These are phyloP conservation scores for Bruguiera parviflora DNA, from an alignment of 345 rosid genomes.

Conservation along the genomic window DNA sequence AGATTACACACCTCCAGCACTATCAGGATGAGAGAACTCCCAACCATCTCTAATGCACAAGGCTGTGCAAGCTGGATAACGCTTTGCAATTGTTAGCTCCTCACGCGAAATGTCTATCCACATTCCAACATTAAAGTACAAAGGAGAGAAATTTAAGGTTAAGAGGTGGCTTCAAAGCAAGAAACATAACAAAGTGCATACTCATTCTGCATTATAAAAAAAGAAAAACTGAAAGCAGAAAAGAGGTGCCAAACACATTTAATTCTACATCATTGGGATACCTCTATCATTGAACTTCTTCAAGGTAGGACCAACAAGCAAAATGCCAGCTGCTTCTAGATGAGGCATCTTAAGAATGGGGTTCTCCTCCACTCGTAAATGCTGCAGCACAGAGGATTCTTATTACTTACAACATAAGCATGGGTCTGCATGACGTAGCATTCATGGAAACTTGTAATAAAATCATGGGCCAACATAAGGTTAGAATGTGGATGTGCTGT, in stretches of 20 bases:
- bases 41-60: slow-evolving; percentile 94
- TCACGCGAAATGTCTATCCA: slow-evolving; percentile 81
- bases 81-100: slow-evolving; percentile 73
- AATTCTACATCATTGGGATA: slow-evolving; percentile 17
- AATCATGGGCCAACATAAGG: no score
- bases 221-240: background rate
- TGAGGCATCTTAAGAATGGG: slow-evolving; percentile 91
- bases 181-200: slow-evolving; percentile 4
- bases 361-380: slow-evolving; percentile 96
- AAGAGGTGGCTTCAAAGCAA: background rate
- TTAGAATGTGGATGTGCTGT: no score
- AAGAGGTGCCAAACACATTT: background rate
- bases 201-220: background rate
- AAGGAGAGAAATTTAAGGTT: background rate
- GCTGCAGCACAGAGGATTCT: slow-evolving; percentile 43
- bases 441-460: no score
- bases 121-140: slow-evolving; percentile 18
- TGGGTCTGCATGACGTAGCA: background rate
- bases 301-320: slow-evolving; percentile 93
- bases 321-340: slow-evolving; percentile 86
- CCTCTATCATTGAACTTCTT: slow-evolving; percentile 99
- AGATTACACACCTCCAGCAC: slow-evolving; percentile 64
- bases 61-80: slow-evolving; percentile 78
- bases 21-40: slow-evolving; percentile 89
- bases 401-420: background rate